Base-by-base conservation (phyloP, 164 flowering plant genomes). In the Vitis rupestris region DNA sequence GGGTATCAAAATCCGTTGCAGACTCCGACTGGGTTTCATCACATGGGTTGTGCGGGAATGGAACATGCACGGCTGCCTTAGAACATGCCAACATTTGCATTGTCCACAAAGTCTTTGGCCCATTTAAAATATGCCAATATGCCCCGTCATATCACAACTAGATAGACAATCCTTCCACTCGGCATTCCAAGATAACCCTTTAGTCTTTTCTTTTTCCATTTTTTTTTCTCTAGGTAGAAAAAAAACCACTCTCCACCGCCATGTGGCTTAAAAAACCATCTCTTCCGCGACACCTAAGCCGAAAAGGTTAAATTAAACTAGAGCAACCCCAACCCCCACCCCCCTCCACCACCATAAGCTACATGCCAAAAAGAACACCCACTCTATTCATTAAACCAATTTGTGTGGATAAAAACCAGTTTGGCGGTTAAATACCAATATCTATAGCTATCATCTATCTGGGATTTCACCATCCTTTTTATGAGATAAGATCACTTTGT, bases 51-150 rank as follows among this genome's bases (percentile, higher is more conserved):
- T 66, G 65, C 48, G 37, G 50, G 9, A 69, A 68, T 57, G 30
- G 73, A 53, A 73, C 81, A 74, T 75, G 78, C 68, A 64, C 78
- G 76, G 68, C 72, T 80, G 78, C 79, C 59, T 65, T 73, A 5
- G 17, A 69, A 77, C 81, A 75, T 66, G 74, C 74, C 72, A 67
- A 72, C 76, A 78, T 57, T 53, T 72, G 16, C 60, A 48, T 23
- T 29, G 52, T 23, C 68, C 64, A 63, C 61, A 12, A 62, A 16
- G 10, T 63, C 62, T 53, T 61, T 69, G 63, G 44, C 63, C 63
- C 44, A 63, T 63, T 29, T 47, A 49, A 56, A 66, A 58, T 52
- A 61, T 62, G 27, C 27, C 59, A 56, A 23, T 68, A 65, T 70
- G 65, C 56, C 37, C 50, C 27, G 65, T 68, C 75, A 63, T 67